Evolutionary conservation across 2,329 filamentous ascomycete species (phyloP), one percentile per base, ranked within the genome.

Genomic region (Claviceps sp.): DNA sequence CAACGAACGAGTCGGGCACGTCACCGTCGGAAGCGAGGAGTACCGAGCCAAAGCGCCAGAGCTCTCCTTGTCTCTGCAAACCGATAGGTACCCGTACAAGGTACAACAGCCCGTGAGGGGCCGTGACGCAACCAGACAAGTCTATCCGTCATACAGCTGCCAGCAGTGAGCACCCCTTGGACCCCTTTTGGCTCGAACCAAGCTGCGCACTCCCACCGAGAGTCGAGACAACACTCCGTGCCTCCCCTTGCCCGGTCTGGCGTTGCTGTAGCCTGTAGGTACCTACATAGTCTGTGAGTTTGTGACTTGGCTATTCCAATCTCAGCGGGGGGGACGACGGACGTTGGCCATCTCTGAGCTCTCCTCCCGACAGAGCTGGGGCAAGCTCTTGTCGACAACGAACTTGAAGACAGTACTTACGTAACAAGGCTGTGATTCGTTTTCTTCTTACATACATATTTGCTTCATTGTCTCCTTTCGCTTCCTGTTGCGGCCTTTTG

Each of bases 291-390:
- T 8, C 23, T 22, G 47, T 20, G 8, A 20, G 34, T 20, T 22
- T 40, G 22, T 50, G 47, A 50, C 42, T 52, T 52, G 51, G 51
- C 51, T 46, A 36, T 37, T n/a, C 38, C 38, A 40, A 40, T 16
- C 16, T 20, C 2, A n/a, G 38, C 38, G 38, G 38, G 38, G n/a
- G n/a, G n/a, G n/a, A n/a, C n/a, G n/a, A n/a, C n/a, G n/a, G 38
- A 40, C 38, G 14, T 14, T 40, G 38, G 38, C 6, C n/a, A 40
- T n/a, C 26, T 29, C 26, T 29, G 7, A 8, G 7, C 8, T 29
- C 26, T 29, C 26, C 5, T 23, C 23, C 23, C 23, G 29, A 29
- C 29, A 9, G 29, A 29, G 29, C 29, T 29, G 26, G 29, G 29
- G 11, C 29, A 34, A 29, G 26, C 26, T 29, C 26, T 8, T 29